Evolutionary conservation across 768 basidiomycete genomes (phyloP).

Genomic region (Kwoniella shandongensis): DNA sequence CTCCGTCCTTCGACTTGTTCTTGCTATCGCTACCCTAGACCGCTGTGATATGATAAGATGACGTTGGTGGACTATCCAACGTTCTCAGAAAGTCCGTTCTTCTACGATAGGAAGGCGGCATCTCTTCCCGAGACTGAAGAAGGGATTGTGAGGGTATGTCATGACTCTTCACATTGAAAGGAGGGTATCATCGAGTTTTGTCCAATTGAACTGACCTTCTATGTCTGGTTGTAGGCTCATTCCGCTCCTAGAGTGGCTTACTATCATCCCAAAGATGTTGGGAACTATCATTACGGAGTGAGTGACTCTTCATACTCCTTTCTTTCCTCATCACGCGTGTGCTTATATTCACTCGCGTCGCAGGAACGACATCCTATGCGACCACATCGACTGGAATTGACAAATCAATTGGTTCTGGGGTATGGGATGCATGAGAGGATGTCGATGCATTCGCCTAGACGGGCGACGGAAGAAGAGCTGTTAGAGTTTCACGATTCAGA

Average conservation of each 20-base stretch:
- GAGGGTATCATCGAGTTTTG: no score
- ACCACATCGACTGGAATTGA: conserved; percentile 90
- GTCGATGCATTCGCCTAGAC: conserved; percentile 84
- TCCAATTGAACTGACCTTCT: no score
- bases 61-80: conserved; percentile 34
- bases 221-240: conserved; percentile 60
- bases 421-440: conserved; percentile 96
- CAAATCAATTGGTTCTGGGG: conserved; percentile 91
- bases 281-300: conserved; percentile 95
- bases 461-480: conserved; percentile 85
- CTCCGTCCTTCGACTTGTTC: not conserved
- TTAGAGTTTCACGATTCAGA: conserved; percentile 90
- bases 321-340: not conserved
- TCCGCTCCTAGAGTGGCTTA: conserved; percentile 90
- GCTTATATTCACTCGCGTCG: no score
- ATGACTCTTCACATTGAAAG: no score
- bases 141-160: conserved; percentile 48
- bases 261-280: conserved; percentile 90
- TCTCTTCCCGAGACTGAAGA: conserved; percentile 43
- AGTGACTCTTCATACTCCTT: conserved; percentile 39
- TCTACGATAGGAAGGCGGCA: conserved; percentile 44
- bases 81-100: conserved; percentile 54
- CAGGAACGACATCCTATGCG: conserved; percentile 99
- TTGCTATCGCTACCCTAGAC: not conserved
- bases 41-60: conserved; percentile 7